A percentile compares a stretch with the other conserved stretches of the same genome.
These are phyloP conservation scores for Aspergillus novoparasiticus DNA, from an alignment of 2,329 filamentous ascomycete species.

Conservation along the genomic window DNA sequence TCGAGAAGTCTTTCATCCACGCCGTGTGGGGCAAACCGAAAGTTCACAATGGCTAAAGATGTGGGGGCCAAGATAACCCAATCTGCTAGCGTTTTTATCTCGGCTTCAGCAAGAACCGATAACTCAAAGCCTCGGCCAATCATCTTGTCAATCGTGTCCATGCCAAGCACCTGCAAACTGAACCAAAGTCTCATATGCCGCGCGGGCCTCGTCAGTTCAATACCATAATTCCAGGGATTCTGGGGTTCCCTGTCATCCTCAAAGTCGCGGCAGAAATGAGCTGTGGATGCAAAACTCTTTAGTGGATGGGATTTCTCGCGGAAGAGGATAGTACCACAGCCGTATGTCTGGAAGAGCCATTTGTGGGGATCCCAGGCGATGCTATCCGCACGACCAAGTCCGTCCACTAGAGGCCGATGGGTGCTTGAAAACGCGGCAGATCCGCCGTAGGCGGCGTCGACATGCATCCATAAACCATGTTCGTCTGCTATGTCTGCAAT, in stretches of 20 bases:
- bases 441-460: slow-evolving; percentile 26
- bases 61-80: slow-evolving; percentile 14
- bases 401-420: slow-evolving; percentile 8
- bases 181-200: slow-evolving; percentile 27
- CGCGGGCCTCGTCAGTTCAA: slow-evolving; percentile 24
- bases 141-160: slow-evolving; percentile 19
- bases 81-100: slow-evolving; percentile 5
- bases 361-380: slow-evolving; percentile 30
- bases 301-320: slow-evolving; percentile 14
- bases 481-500: slow-evolving; percentile 12
- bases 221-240: slow-evolving; percentile 25
- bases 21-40: slow-evolving; percentile 11
- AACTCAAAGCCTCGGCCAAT: slow-evolving; percentile 17
- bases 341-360: slow-evolving; percentile 28
- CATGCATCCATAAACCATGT: slow-evolving; percentile 24
- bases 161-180: slow-evolving; percentile 19
- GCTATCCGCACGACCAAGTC: slow-evolving; percentile 23
- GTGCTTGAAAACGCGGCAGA: slow-evolving; percentile 20
- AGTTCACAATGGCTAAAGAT: slow-evolving; percentile 14
- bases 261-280: slow-evolving; percentile 14
- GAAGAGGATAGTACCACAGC: slow-evolving; percentile 25
- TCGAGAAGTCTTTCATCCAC: not conserved
- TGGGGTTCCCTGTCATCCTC: slow-evolving; percentile 8
- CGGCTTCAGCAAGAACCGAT: not conserved
- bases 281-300: slow-evolving; percentile 20